phyloP scores from a whole-genome alignment of 805 yeast genomes.

The Wickerhamiella galacta region DNA sequence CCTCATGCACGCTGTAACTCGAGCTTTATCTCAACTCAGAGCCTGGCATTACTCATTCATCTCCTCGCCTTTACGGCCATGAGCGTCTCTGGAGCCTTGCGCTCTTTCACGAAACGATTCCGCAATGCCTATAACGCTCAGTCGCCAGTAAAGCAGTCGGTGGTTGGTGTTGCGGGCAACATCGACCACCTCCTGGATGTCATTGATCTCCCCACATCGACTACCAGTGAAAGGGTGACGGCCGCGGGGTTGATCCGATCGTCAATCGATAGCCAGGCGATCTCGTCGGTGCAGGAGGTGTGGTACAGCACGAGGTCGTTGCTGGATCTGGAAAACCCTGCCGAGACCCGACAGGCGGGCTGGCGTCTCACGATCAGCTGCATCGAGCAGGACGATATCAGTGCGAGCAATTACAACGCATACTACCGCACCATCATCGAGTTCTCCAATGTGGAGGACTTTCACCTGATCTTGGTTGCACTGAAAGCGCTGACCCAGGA shows the following conservation, averaged over 20 bases:
- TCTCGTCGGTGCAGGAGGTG: slow-evolving; percentile 48
- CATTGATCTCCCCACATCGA: slow-evolving; percentile 10
- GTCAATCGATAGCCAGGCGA: slow-evolving; percentile 34
- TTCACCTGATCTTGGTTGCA: slow-evolving; percentile 33
- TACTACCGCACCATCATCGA: slow-evolving; percentile 49
- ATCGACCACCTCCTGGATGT: slow-evolving; percentile 19
- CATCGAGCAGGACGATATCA: slow-evolving; percentile 33
- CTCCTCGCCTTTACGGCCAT: no score
- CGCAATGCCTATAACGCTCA: not conserved
- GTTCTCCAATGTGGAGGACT: slow-evolving; percentile 32
- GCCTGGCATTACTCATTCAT: no score
- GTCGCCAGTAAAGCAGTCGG: slow-evolving; percentile 14
- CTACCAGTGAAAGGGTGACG: slow-evolving; percentile 22
- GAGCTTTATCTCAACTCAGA: no score
- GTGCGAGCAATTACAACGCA: slow-evolving; percentile 32
- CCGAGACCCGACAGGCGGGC: slow-evolving; percentile 31
- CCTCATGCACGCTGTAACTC: no score
- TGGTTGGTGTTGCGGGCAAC: slow-evolving; percentile 21
- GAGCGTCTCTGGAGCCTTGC: slow-evolving; percentile 1
- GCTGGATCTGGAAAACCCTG: slow-evolving; percentile 25
- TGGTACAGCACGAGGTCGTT: slow-evolving; percentile 55
- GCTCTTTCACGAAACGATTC: slow-evolving; percentile 1
- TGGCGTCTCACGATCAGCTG: slow-evolving; percentile 39
- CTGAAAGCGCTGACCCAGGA: slow-evolving; percentile 32
- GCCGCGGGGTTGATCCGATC: slow-evolving; percentile 37